Conservation (phyloP, 1,139 yeast genomes). For the Kodamaea arcana region DNA sequence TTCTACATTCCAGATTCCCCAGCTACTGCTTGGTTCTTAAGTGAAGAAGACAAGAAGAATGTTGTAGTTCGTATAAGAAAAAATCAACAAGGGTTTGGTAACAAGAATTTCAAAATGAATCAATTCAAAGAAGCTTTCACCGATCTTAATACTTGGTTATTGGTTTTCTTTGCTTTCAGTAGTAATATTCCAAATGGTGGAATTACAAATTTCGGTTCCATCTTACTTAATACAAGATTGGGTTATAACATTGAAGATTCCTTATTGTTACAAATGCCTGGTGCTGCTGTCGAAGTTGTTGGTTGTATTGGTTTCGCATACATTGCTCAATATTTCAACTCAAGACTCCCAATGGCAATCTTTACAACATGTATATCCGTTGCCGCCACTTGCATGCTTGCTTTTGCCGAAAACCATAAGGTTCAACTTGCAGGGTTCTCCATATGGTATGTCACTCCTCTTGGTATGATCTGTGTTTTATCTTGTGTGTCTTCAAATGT, state of each 20-base stretch:
- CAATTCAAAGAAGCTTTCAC: constrained; percentile 54
- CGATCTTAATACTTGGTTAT: constrained; percentile 43
- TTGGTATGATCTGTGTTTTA: constrained; percentile 46
- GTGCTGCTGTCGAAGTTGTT: constrained; percentile 36
- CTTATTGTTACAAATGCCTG: constrained; percentile 33
- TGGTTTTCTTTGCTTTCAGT: constrained; percentile 34
- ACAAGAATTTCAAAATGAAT: constrained; percentile 46
- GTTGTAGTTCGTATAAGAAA: constrained; percentile 32
- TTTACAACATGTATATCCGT: constrained; percentile 33
- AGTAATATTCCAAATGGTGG: constrained; percentile 54
- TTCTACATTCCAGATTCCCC: constrained; percentile 53
- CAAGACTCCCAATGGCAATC: constrained; percentile 41
- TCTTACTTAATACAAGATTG: constrained; percentile 41
- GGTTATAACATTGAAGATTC: constrained; percentile 38
- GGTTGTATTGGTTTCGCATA: constrained; percentile 34
- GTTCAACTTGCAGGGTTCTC: constrained; percentile 12
- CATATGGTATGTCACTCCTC: constrained; percentile 22
- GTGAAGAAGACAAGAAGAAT: constrained; percentile 38
- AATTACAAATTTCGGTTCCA: constrained; percentile 44
- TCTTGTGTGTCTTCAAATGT: constrained; percentile 53
- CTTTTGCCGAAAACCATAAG: constrained; percentile 29
- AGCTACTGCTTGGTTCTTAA: constrained; percentile 43
- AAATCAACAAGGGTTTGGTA: constrained; percentile 55
- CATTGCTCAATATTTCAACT: constrained; percentile 7
- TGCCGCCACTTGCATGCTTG: constrained; percentile 45